phyloP scores from a whole-genome alignment of 2,329 filamentous ascomycete species.

The Chaetoscypha palmicola region DNA sequence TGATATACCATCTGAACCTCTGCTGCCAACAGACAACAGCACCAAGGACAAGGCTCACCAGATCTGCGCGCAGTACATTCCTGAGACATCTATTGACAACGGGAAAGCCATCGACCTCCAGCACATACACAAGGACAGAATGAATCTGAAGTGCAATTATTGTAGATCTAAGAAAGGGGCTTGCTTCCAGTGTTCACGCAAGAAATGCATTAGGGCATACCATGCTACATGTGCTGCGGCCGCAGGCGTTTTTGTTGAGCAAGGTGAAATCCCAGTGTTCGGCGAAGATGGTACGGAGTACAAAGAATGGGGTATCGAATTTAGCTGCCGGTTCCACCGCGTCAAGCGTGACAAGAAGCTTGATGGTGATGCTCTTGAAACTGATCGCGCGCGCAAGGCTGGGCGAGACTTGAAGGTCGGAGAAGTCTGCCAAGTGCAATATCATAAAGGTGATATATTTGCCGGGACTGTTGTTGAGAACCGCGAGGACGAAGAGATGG shows the following conservation, averaged over 20 bases:
- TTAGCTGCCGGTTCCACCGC: slow-evolving; percentile 90
- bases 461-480: slow-evolving; percentile 86
- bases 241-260: slow-evolving; percentile 86
- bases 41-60: slow-evolving; percentile 82
- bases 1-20: slow-evolving; percentile 69
- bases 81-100: slow-evolving; percentile 82
- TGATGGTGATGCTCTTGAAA: slow-evolving; percentile 58
- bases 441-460: slow-evolving; percentile 78
- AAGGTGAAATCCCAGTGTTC: slow-evolving; percentile 77
- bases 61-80: slow-evolving; percentile 82
- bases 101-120: slow-evolving; percentile 68
- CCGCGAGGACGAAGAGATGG: slow-evolving; percentile 61
- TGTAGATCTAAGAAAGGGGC: slow-evolving; percentile 93
- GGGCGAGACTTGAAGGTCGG: slow-evolving; percentile 62
- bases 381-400: slow-evolving; percentile 59
- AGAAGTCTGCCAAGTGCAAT: slow-evolving; percentile 82
- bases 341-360: slow-evolving; percentile 75
- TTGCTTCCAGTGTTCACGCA: slow-evolving; percentile 92
- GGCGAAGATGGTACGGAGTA: slow-evolving; percentile 89
- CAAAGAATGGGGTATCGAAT: slow-evolving; percentile 83
- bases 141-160: slow-evolving; percentile 90
- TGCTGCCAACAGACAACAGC: slow-evolving; percentile 67
- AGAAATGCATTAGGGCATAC: slow-evolving; percentile 89
- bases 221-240: slow-evolving; percentile 91
- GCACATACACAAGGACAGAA: slow-evolving; percentile 76